Base-by-base conservation (phyloP, 2,329 filamentous ascomycete genomes). In the Trichoderma brevicompactum region DNA sequence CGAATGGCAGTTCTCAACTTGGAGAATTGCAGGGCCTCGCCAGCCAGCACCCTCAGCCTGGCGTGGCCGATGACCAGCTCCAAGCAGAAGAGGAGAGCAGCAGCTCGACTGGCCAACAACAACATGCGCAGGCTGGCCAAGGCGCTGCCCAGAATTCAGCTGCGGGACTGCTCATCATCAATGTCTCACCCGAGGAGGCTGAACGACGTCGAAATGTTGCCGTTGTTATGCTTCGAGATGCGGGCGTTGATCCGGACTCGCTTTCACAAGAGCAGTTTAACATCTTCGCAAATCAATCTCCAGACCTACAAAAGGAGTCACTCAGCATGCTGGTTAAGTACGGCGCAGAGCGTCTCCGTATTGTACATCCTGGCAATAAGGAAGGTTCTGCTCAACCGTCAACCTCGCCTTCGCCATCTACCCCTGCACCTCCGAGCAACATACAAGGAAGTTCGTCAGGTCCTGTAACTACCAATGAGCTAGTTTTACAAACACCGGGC, bases 271-370 rank as follows among this genome's bases (percentile, higher is more conserved):
- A 87, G 52, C 85, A 87, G 70, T 85, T 87, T 67, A 81, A 77
- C 68, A 87, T 87, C 15, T 86, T 88, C 68, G 79, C 85, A 8
- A 87, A 88, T 63, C 85, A 88, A 73, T 81, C 84, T 0, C 84
- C 85, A 0, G 79, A 82, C 3, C 73, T 87, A 6, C 85, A 87
- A 68, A 75, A 77, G 60, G 79, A 84, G 61, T 87, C 85, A 0
- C 74, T 88, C 13, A 79, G 77, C 1, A 85, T 88, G 84, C 77
- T 87, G 10, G 79, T 81, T 0, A 82, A 80, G 69, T 87, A 87
- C 64, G 85, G 85, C 19, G 85, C 85, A 7, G 84, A 87, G 70
- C 77, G 82, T 13, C 74, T 88, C 28, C 79, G 83, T 10, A 87
- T 88, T 55, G 82, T 88, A 5, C 84, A 86, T 61, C 84, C 85